These are phyloP conservation scores for Gonapodya prolifera DNA, from an alignment of 192 early-diverging fungal species.

Conservation along the genomic window DNA sequence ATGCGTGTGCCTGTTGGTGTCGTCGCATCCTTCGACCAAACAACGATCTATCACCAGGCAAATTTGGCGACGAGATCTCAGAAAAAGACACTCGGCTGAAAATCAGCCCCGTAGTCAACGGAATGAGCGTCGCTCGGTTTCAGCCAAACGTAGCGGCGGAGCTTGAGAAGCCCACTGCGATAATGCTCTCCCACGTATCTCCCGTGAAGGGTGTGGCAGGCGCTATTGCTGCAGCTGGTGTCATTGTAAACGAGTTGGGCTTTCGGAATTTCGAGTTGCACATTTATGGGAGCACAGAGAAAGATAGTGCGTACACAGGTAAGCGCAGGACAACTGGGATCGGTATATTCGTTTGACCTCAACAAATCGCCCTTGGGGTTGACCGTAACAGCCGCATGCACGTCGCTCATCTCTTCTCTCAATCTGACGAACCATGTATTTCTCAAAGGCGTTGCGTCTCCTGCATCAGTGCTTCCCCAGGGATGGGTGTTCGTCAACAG, in stretches of 20 bases:
- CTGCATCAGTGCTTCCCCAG: constrained; percentile 21
- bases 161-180: constrained; percentile 14
- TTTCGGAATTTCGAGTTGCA: constrained; percentile 20
- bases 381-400: constrained; percentile 16
- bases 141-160: constrained; percentile 16
- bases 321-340: too few species aligned
- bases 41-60: constrained; percentile 9
- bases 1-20: constrained; percentile 8
- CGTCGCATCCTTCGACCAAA: too few species aligned
- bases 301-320: constrained; percentile 25
- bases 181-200: constrained; percentile 31
- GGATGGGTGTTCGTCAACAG: constrained; percentile 36
- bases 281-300: constrained; percentile 28
- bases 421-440: constrained; percentile 22
- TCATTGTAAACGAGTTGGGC: constrained; percentile 32
- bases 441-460: constrained; percentile 24
- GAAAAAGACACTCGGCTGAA: not conserved
- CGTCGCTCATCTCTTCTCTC: constrained; percentile 15
- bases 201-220: constrained; percentile 32
- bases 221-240: constrained; percentile 23
- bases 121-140: constrained; percentile 28
- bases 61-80: constrained; percentile 12
- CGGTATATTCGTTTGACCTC: too few species aligned
- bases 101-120: constrained; percentile 27
- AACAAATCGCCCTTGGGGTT: too few species aligned